Evolutionary conservation across 2,329 filamentous ascomycete genomes (phyloP).

Genomic region (Cladophialophora chaetospira): DNA sequence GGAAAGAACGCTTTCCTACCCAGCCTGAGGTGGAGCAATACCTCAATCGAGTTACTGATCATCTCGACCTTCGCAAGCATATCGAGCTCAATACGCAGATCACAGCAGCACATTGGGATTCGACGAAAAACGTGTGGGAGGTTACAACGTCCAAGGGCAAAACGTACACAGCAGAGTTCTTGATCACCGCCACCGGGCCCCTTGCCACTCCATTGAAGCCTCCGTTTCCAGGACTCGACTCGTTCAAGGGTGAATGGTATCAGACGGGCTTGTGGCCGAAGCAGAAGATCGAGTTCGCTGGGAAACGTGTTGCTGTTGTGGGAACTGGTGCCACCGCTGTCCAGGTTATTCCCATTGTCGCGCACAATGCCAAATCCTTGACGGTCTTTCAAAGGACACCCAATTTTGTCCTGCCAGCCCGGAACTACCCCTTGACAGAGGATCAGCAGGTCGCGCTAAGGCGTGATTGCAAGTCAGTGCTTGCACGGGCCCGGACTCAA

Average conservation of each 20-base stretch:
- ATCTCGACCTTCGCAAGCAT: constrained; percentile 47
- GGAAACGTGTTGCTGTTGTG: constrained; percentile 63
- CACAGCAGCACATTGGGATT: constrained; percentile 43
- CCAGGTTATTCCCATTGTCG: constrained; percentile 37
- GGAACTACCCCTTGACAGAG: constrained; percentile 22
- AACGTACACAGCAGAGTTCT: constrained; percentile 43
- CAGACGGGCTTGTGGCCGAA: constrained; percentile 63
- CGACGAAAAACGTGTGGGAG: constrained; percentile 43
- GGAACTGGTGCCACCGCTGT: constrained; percentile 61
- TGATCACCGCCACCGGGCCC: constrained; percentile 52
- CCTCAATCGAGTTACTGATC: constrained; percentile 50
- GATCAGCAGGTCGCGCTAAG: constrained; percentile 37
- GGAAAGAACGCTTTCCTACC: constrained; percentile 38
- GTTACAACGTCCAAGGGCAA: constrained; percentile 46
- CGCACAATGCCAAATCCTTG: constrained; percentile 24
- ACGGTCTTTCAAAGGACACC: constrained; percentile 64
- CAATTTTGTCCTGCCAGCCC: constrained; percentile 46
- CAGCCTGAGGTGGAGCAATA: constrained; percentile 48
- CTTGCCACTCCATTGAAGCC: constrained; percentile 52
- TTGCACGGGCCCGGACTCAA: constrained; percentile 34
- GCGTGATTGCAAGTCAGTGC: constrained; percentile 31
- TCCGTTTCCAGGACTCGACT: constrained; percentile 61
- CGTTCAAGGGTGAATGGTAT: constrained; percentile 60
- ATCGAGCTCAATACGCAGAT: constrained; percentile 49
- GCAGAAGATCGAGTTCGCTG: constrained; percentile 46